Percentiles rank a stretch among this genome's conserved stretches.
These are phyloP conservation scores for Chlamydomonas asymmetrica DNA, from an alignment of 139 green algal genomes.

Conservation along the genomic window DNA sequence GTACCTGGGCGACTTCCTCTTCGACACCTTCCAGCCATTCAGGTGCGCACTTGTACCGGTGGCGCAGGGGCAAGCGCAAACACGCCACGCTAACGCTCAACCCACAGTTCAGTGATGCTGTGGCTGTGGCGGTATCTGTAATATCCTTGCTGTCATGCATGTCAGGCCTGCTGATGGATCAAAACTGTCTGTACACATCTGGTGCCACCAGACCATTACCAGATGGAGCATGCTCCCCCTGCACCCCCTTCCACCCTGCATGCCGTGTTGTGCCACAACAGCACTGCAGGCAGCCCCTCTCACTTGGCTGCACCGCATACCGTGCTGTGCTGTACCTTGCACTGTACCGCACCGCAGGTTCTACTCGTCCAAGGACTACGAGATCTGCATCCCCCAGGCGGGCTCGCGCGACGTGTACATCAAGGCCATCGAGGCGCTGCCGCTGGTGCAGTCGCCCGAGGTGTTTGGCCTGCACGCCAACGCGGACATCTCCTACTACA, in stretches of 20 bases:
- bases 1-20: constrained; percentile 92
- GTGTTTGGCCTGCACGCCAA: constrained; percentile 87
- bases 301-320: no score
- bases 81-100: neutral
- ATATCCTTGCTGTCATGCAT: no score
- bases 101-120: neutral
- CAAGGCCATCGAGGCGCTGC: constrained; percentile 71
- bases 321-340: no score
- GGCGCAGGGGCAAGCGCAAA: constrained; percentile 1
- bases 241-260: no score
- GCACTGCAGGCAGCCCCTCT: no score
- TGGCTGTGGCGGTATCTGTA: no score
- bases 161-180: no score
- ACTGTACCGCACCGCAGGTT: no score
- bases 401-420: constrained; percentile 57
- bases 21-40: constrained; percentile 88
- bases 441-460: constrained; percentile 74
- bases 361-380: constrained; percentile 40
- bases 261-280: no score
- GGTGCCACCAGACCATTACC: no score
- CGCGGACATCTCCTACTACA: constrained; percentile 91
- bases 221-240: no score
- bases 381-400: constrained; percentile 39
- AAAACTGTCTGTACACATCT: no score
- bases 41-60: constrained; percentile 52